Percentiles rank a stretch among this genome's conserved stretches.
These are phyloP conservation scores for Candida nemodendra DNA, from an alignment of 805 yeast species.

Conservation along the genomic window DNA sequence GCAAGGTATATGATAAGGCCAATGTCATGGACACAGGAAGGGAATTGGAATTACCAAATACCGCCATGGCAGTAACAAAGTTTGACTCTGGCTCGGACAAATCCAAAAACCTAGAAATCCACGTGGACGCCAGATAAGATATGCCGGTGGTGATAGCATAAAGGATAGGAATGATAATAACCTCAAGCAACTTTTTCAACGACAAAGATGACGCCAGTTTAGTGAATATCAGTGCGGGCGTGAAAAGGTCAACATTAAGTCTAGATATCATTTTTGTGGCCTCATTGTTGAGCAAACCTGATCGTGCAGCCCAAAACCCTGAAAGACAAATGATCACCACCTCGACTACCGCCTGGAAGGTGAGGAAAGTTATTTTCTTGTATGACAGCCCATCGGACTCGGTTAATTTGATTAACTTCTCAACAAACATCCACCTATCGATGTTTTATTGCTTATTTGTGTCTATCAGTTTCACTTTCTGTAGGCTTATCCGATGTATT, in stretches of 20 bases:
- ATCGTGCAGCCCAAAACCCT: constrained; percentile 81
- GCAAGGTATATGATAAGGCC: constrained; percentile 73
- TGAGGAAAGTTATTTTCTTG: constrained; percentile 56
- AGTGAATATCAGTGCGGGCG: constrained; percentile 91
- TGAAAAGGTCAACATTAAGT: constrained; percentile 86
- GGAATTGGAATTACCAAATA: constrained; percentile 93
- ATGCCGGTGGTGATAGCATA: constrained; percentile 81
- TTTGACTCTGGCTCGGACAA: constrained; percentile 77
- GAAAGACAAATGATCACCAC: constrained; percentile 83
- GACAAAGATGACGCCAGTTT: constrained; percentile 70
- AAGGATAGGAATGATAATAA: constrained; percentile 80
- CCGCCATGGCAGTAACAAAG: constrained; percentile 95
- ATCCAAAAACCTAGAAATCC: constrained; percentile 50
- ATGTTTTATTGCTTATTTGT: too few relatives aligned
- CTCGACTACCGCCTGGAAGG: constrained; percentile 89
- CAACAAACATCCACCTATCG: constrained; percentile 9
- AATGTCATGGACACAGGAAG: constrained; percentile 89
- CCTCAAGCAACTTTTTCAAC: constrained; percentile 72
- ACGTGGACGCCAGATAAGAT: constrained; percentile 60
- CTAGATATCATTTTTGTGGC: constrained; percentile 78
- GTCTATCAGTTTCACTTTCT: too few relatives aligned
- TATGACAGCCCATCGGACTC: constrained; percentile 17
- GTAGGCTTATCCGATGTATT: too few relatives aligned
- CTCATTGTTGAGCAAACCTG: constrained; percentile 63
- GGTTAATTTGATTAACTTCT: constrained; percentile 1